Evolutionary conservation across 805 yeast genomes (phyloP).

Genomic region (Blastobotrys attinorum): DNA sequence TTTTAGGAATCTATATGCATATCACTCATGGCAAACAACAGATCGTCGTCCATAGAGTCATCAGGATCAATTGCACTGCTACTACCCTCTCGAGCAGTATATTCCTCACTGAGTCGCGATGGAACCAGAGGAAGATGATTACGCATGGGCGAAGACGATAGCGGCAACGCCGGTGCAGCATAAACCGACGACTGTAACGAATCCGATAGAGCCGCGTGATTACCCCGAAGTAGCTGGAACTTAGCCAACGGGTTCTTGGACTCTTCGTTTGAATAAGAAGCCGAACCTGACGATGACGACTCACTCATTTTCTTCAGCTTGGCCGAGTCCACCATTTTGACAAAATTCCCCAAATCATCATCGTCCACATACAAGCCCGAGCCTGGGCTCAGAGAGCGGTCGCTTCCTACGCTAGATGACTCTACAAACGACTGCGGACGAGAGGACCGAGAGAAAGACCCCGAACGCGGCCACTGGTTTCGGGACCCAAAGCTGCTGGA

Average conservation of each 20-base stretch:
- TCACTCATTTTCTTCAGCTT: slow-evolving; percentile 34
- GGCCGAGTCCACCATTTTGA: slow-evolving; percentile 59
- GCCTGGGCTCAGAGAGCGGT: slow-evolving; percentile 26
- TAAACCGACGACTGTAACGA: slow-evolving; percentile 25
- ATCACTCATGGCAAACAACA: slow-evolving; percentile 33
- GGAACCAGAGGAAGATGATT: slow-evolving; percentile 29
- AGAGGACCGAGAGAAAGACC: slow-evolving; percentile 43
- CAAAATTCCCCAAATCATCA: slow-evolving; percentile 52
- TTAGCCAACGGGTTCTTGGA: slow-evolving; percentile 25
- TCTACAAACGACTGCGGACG: slow-evolving; percentile 40
- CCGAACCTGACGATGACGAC: slow-evolving; percentile 20
- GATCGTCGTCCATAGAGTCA: slow-evolving; percentile 28
- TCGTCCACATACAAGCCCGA: slow-evolving; percentile 42
- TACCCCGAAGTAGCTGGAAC: slow-evolving; percentile 28
- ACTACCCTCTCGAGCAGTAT: slow-evolving; percentile 7
- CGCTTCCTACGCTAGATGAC: slow-evolving; percentile 19
- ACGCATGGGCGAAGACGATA: slow-evolving; percentile 9
- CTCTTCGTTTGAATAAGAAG: neutral
- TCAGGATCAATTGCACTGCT: neutral
- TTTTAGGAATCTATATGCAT: slow-evolving; percentile 19
- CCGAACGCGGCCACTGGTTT: slow-evolving; percentile 20
- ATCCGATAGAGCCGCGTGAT: slow-evolving; percentile 29
- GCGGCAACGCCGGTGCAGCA: slow-evolving; percentile 2
- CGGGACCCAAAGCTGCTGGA: slow-evolving; percentile 31
- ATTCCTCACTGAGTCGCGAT: slow-evolving; percentile 29